Conservation (phyloP, 768 basidiomycete species). For the Trametes meyenii region DNA sequence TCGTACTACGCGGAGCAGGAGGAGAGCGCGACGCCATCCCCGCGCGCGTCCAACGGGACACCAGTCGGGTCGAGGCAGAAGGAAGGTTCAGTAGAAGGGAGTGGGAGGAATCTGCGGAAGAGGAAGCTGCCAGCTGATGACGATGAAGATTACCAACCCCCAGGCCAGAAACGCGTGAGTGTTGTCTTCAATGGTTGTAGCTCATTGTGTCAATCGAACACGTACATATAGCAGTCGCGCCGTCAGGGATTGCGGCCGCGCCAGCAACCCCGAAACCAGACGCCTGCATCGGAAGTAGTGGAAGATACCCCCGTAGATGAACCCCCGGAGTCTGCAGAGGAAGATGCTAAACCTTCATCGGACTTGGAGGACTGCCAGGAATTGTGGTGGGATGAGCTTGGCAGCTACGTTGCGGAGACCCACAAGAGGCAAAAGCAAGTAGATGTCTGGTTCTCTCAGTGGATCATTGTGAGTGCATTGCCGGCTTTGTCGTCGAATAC, state of each 20-base stretch:
- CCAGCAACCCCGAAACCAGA: constrained; percentile 31
- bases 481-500: neutral
- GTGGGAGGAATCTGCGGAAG: constrained; percentile 44
- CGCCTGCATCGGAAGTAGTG: constrained; percentile 28
- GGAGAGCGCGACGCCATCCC: constrained; percentile 34
- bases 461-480: constrained; percentile 53
- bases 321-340: constrained; percentile 38
- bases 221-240: constrained; percentile 29
- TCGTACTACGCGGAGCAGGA: constrained; percentile 39
- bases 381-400: constrained; percentile 71
- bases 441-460: constrained; percentile 72
- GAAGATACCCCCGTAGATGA: constrained; percentile 33
- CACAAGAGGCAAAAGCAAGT: constrained; percentile 74
- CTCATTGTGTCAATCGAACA: neutral
- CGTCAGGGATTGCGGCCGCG: constrained; percentile 43
- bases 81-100: constrained; percentile 25
- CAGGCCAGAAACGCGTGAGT: constrained; percentile 59
- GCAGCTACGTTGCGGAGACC: constrained; percentile 70
- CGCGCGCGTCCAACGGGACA: constrained; percentile 28
- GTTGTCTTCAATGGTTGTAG: constrained; percentile 9
- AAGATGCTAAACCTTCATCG: constrained; percentile 60
- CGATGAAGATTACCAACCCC: constrained; percentile 60
- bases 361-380: constrained; percentile 84
- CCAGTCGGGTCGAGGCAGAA: constrained; percentile 16
- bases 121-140: constrained; percentile 49